Evolutionary conservation across 129 eudicot species (phyloP).

Genomic region (Calendula officinalis): DNA sequence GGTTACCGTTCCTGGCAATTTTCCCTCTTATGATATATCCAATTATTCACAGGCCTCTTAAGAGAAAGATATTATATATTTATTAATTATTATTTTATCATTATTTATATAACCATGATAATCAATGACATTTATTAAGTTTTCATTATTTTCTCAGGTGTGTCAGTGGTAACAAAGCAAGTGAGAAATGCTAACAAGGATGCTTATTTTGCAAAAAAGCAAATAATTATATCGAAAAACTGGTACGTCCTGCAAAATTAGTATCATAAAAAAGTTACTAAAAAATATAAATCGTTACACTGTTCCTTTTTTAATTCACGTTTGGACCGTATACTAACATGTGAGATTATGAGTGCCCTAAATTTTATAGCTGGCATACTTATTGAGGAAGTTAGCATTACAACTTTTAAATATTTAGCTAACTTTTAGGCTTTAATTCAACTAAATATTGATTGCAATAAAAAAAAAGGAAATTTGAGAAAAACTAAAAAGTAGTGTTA

Average conservation of each 20-base stretch:
- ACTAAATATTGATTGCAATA: slow-evolving; percentile 5
- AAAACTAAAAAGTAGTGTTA: slow-evolving; percentile 3
- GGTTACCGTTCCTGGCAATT: no score
- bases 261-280: not conserved
- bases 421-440: slow-evolving; percentile 9
- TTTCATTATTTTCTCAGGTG: slow-evolving; percentile 9
- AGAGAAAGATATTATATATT: no score
- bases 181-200: slow-evolving; percentile 3
- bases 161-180: slow-evolving; percentile 16
- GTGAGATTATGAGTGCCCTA: slow-evolving; percentile 10
- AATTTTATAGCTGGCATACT: slow-evolving; percentile 16
- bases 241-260: not conserved
- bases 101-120: not conserved
- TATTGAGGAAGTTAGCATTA: slow-evolving; percentile 8
- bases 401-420: slow-evolving; percentile 14
- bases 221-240: not conserved
- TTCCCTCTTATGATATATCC: no score
- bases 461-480: slow-evolving; percentile 19
- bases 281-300: not conserved
- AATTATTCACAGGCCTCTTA: no score
- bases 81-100: no score
- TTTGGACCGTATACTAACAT: slow-evolving; percentile 7
- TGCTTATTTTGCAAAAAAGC: slow-evolving; percentile 16
- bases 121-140: no score
- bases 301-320: not conserved